A percentile compares a stretch with the other conserved stretches of the same genome.
Evolutionary conservation across 371 early-diverging fungal species (phyloP).

Genomic region (Zopfochytrium polystomum): DNA sequence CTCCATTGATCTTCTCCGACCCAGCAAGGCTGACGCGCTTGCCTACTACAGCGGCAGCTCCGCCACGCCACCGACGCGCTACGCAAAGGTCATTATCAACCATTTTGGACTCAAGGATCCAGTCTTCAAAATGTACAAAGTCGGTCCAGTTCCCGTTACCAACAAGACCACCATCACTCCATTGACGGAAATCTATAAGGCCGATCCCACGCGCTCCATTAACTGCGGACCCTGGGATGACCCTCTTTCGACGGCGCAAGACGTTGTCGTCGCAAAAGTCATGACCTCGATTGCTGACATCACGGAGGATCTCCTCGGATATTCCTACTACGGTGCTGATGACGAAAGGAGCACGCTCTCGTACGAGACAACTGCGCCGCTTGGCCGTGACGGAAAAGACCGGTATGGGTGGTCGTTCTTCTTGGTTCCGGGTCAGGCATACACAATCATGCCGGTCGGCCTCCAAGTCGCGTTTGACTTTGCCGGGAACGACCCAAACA

Average conservation of each 20-base stretch:
- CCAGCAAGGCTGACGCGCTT: constrained; percentile 13
- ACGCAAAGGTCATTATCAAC: constrained; percentile 13
- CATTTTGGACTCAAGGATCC: constrained; percentile 4
- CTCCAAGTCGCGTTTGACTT: constrained; percentile 9
- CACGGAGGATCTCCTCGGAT: constrained; percentile 1
- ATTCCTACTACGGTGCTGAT: constrained; percentile 1
- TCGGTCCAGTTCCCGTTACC: constrained; percentile 10
- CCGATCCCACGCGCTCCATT: constrained; percentile 2
- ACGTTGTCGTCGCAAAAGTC: neutral
- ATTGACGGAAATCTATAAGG: neutral
- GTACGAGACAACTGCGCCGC: constrained; percentile 6
- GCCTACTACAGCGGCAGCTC: constrained; percentile 3
- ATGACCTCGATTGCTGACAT: constrained; percentile 10
- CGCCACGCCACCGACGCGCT: constrained; percentile 1
- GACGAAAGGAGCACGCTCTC: neutral
- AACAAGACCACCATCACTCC: neutral
- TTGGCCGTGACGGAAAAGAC: neutral
- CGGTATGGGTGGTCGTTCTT: constrained; percentile 5
- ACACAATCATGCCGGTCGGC: neutral
- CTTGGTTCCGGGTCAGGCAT: neutral
- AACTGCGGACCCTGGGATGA: neutral
- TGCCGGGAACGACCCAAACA: neutral
- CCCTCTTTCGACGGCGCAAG: neutral
- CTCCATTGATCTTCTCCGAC: constrained; percentile 12
- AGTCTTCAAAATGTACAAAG: constrained; percentile 6